Conservation (phyloP, 306 rosid genomes). For the Acacia melanoxylon region DNA sequence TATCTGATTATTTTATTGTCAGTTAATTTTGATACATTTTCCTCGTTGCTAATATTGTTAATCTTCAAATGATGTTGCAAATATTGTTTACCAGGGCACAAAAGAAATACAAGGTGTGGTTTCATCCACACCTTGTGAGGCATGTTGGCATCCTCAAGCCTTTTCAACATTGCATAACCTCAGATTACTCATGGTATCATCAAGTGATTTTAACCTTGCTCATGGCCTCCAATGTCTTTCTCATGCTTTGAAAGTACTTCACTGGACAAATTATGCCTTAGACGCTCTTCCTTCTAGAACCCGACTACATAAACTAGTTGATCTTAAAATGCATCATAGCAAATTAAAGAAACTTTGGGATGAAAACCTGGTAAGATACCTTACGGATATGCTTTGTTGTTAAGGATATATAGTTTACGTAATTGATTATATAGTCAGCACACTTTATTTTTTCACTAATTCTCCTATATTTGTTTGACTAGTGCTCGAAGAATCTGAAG, state of each 20-base stretch:
- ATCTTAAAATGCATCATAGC: background rate
- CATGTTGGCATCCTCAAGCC: background rate
- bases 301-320: background rate
- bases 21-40: background rate
- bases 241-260: background rate
- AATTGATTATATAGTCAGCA: too few relatives aligned
- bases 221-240: background rate
- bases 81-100: background rate
- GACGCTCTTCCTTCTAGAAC: background rate
- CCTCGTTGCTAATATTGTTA: too few relatives aligned
- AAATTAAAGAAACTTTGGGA: background rate
- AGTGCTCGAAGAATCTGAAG: background rate
- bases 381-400: background rate
- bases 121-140: background rate
- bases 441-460: background rate
- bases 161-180: slow-evolving; percentile 14
- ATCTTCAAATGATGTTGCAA: background rate
- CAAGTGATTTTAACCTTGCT: background rate
- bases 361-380: background rate
- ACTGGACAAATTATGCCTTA: background rate
- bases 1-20: background rate
- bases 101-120: background rate
- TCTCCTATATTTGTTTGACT: background rate
- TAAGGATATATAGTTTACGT: too few relatives aligned
- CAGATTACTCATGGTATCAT: background rate